Evolutionary conservation across 345 rosid species (phyloP).

Genomic region (Eucalyptus erythrocorys): DNA sequence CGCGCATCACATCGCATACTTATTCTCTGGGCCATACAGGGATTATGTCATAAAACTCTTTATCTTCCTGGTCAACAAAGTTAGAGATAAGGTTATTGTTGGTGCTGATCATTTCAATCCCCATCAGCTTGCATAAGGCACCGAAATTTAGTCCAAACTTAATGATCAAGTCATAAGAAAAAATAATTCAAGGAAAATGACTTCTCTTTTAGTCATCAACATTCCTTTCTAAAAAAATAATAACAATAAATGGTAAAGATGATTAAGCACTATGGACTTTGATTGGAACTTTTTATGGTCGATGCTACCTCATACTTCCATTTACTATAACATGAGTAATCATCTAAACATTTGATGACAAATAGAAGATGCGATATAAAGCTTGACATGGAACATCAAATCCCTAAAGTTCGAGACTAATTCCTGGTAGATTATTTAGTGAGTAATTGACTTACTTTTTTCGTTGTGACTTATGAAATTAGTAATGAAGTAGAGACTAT

Average conservation of each 20-base stretch:
- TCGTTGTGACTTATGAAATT: background rate
- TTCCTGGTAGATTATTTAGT: background rate
- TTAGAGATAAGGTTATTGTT: background rate
- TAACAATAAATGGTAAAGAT: background rate
- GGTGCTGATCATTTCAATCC: background rate
- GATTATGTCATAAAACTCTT: background rate
- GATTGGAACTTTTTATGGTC: background rate
- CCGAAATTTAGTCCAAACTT: background rate
- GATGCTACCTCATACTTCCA: background rate
- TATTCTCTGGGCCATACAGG: no score
- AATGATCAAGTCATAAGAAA: background rate
- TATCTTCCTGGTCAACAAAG: background rate
- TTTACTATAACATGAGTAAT: background rate
- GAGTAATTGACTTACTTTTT: background rate
- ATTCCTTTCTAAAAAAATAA: background rate
- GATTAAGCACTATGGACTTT: background rate
- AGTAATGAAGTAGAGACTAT: background rate
- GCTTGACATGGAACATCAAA: background rate
- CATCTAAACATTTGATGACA: background rate
- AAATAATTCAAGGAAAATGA: background rate
- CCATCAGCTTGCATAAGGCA: background rate
- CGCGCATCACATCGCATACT: no score
- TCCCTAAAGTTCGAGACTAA: background rate
- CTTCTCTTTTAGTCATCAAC: background rate
- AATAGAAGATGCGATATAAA: background rate